Percentiles rank a stretch among this genome's conserved stretches.
These are phyloP conservation scores for Neurospora sp. DNA, from an alignment of 495 filamentous ascomycete genomes.

Conservation along the genomic window DNA sequence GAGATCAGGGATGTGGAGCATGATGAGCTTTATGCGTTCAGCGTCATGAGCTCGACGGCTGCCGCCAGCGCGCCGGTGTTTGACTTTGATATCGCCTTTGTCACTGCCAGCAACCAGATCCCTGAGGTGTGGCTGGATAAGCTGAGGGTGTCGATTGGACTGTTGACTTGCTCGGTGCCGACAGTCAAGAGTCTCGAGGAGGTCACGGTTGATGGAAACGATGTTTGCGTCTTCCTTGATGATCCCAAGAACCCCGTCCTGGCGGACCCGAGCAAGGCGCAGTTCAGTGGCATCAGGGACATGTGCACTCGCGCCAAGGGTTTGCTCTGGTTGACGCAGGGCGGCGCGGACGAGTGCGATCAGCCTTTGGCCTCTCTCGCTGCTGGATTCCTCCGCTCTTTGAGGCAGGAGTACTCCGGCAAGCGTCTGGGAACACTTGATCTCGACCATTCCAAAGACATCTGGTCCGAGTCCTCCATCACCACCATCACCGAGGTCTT, in stretches of 20 bases:
- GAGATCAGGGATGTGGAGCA: constrained; percentile 22
- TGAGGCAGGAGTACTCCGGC: constrained; percentile 21
- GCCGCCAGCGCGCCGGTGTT: constrained; percentile 4
- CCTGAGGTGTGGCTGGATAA: constrained; percentile 15
- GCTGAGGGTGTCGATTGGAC: constrained; percentile 14
- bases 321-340: constrained; percentile 41
- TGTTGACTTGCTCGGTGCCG: constrained; percentile 18
- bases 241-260: constrained; percentile 25
- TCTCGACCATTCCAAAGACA: constrained; percentile 9
- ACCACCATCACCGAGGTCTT: constrained; percentile 17
- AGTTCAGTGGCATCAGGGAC: constrained; percentile 20
- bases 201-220: constrained; percentile 7
- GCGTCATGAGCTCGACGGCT: constrained; percentile 18
- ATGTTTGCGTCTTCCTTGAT: constrained; percentile 24
- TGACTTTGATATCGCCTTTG: constrained; percentile 17
- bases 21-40: constrained; percentile 22
- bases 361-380: constrained; percentile 20
- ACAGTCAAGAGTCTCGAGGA: constrained; percentile 11
- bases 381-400: constrained; percentile 22
- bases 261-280: constrained; percentile 6
- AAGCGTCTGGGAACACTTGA: constrained; percentile 20
- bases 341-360: constrained; percentile 24
- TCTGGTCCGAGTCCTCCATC: constrained; percentile 11
- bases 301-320: constrained; percentile 21
- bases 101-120: constrained; percentile 1